Base-by-base conservation (phyloP, 2,329 filamentous ascomycete species). In the Talaromyces amestolkiae region DNA sequence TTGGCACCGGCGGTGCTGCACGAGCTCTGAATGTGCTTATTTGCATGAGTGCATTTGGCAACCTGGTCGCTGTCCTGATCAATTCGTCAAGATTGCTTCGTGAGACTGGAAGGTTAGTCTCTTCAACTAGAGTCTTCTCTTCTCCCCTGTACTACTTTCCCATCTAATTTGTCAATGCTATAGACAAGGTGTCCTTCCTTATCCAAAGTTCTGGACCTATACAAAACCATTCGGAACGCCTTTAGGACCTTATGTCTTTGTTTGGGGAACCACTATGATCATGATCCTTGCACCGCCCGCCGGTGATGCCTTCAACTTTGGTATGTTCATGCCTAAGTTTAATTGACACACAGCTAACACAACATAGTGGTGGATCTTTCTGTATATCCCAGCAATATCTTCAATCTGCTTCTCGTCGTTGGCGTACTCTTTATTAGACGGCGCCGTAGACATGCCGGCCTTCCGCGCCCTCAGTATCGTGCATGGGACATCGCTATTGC, bases 201-300 rank as follows among this genome's bases (percentile, higher is more conserved):
- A 75, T n/a, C 81, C 86, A 1, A 74, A 75, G 1, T 85, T 89
- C 67, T 90, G 87, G 87, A 86, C 85, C 0, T 86, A 84, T 0
- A 89, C 87, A 0, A 81, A 80, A 64, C 87, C 87, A 0, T 89
- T 89, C 65, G 87, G 86, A 1, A 90, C 87, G 0, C 86, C 87
- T 0, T 70, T 88, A 0, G 86, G 85, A 0, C 86, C 87, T 0
- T 88, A 88, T 66, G 61, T 82, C 2, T 68, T 89, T 3, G 86
- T 87, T 71, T 89, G 85, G 84, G 70, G 69, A 0, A 72, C 87
- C 65, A 89, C 87, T 0, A 72, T 86, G 2, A 69, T 89, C 53
- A 86, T 89, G 83, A 88, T 89, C 41, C 71, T 86, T 0, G 85
- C 83, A 0, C 83, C 86, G 0, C 86, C 87, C 0, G 85, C 86